Percentiles rank a stretch among this genome's conserved stretches.
Conservation (phyloP, 75 land plant genomes). For the Chamaecyparis obtusa region DNA sequence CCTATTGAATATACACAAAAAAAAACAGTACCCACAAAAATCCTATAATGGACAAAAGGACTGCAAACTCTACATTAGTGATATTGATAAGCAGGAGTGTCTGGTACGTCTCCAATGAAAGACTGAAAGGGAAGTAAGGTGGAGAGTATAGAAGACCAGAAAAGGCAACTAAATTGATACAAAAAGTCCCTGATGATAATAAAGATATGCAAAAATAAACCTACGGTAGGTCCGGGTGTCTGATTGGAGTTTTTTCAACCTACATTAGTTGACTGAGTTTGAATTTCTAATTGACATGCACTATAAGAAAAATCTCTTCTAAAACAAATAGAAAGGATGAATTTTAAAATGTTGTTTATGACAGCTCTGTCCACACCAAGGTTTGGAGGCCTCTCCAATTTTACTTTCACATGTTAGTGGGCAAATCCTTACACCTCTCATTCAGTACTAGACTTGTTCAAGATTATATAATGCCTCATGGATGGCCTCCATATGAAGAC, state of each 20-base stretch:
- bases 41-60: not conserved
- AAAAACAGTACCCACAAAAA: not conserved
- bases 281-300: not conserved
- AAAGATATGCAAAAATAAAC: too few species aligned
- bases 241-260: not conserved
- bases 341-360: too few species aligned
- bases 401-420: too few species aligned
- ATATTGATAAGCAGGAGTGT: not conserved
- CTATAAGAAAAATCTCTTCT: not conserved
- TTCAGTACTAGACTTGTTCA: too few species aligned
- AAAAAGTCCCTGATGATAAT: not conserved
- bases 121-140: not conserved
- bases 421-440: too few species aligned
- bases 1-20: too few species aligned
- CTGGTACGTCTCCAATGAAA: not conserved
- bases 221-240: not conserved
- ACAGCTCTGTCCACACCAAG: too few species aligned
- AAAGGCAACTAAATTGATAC: not conserved
- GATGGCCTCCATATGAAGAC: too few species aligned
- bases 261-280: not conserved
- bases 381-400: too few species aligned
- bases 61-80: not conserved
- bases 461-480: too few species aligned
- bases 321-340: too few species aligned
- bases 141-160: not conserved